Base-by-base conservation (phyloP, 2,329 filamentous ascomycete species). In the Ceratocystis variospora region DNA sequence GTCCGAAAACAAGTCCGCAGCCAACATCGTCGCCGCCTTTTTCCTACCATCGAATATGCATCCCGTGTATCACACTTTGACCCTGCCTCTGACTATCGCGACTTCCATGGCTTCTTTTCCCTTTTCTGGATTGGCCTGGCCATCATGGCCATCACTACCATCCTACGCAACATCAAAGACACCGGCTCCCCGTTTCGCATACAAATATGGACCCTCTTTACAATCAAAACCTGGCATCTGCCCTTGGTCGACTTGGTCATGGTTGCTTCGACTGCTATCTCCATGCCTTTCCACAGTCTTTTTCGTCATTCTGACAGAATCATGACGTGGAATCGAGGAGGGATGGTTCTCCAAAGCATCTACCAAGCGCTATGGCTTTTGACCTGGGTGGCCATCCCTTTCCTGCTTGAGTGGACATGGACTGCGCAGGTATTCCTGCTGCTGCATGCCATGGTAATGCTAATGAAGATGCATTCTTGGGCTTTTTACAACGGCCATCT, bases 401-500 rank as follows among this genome's bases (percentile, higher is more conserved):
- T 97, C 70, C 75, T 87, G 71, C 80, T 95, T 7, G 81, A 88
- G 63, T 99, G 94, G 94, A 89, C 91, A 2, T 99, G 94, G 94
- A 99, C 94, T 0, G 87, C 93, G 2, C 94, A 97, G 73, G 94
- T 99, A 48, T 99, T 95, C 75, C 83, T 99, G 71, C 87, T 92
- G 10, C 80, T 99, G 44, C 94, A 99, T 76, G 87, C 91, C 55
- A 85, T 99, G 76, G 87, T 90, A 6, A 81, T 99, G 22, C 85
- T 96, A 63, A 99, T 99, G 94, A 99, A 99, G 80, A 94, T 97
- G 85, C 94, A 99, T 75, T 96, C 92, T 5, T 99, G 96, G 73
- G 89, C 90, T 28, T 99, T 97, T 75, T 99, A 99, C 79, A 97
- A 96, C 72, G 94, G 94, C 10, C 94, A 99, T 75, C 80, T 99